Conservation (phyloP, 2,329 filamentous ascomycete genomes). For the Macrophomina phaseolina region DNA sequence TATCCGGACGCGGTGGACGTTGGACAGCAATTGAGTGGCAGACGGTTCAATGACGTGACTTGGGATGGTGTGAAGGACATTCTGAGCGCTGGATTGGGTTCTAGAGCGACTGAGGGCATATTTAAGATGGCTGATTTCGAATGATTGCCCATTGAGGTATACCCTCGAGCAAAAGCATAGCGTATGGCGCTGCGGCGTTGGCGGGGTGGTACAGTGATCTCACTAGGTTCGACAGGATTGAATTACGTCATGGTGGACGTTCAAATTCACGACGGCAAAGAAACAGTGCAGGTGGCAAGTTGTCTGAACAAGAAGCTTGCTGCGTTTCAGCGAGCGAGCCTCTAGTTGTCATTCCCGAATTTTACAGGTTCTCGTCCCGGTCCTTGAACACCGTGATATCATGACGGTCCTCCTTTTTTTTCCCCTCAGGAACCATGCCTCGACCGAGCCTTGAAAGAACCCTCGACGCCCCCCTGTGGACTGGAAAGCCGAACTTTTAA, state of each 20-base stretch:
- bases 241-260: too few species aligned
- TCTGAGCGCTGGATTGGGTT: conserved; percentile 43
- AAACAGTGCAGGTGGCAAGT: not conserved
- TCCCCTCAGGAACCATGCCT: conserved; percentile 15
- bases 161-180: conserved; percentile 12
- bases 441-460: conserved; percentile 22
- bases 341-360: conserved; percentile 18
- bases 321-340: conserved; percentile 11
- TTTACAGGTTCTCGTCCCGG: conserved; percentile 24
- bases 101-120: conserved; percentile 31
- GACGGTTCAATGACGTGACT: conserved; percentile 56
- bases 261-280: too few species aligned
- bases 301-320: not conserved
- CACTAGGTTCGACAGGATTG: not conserved
- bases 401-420: conserved; percentile 26
- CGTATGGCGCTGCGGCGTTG: conserved; percentile 18
- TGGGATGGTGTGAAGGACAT: conserved; percentile 55
- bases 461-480: conserved; percentile 16
- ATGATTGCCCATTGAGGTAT: not conserved
- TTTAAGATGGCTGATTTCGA: conserved; percentile 9
- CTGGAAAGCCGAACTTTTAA: not conserved
- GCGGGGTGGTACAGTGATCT: not conserved
- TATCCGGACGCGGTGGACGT: conserved; percentile 53
- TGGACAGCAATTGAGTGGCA: conserved; percentile 44
- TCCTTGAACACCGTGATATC: conserved; percentile 28